phyloP scores from a whole-genome alignment of 2,329 filamentous ascomycete species.

The Pyrenophora graminea region DNA sequence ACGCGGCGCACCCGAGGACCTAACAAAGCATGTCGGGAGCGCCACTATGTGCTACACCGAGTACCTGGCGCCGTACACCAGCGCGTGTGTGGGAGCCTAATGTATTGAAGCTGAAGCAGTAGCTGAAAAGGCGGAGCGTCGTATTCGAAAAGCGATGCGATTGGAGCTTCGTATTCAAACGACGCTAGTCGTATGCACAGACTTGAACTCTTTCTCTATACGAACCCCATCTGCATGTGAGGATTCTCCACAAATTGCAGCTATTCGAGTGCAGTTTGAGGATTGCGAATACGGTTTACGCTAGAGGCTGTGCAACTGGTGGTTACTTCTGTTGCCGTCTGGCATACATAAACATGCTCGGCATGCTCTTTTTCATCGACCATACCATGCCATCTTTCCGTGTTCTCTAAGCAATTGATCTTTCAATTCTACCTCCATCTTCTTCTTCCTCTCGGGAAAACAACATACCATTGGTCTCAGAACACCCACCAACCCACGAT shows the following conservation, averaged over 20 bases:
- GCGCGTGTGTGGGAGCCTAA: neutral
- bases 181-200: conserved; percentile 10
- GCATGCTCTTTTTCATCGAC: neutral
- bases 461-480: neutral
- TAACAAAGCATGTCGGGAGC: neutral
- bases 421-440: neutral
- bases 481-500: conserved; percentile 5
- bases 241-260: neutral
- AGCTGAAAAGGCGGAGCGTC: neutral
- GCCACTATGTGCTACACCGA: neutral
- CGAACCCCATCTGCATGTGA: neutral
- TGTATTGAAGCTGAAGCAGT: conserved; percentile 1
- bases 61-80: neutral
- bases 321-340: neutral
- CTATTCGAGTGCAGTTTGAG: neutral
- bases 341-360: conserved; percentile 1
- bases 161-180: conserved; percentile 4
- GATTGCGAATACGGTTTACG: conserved; percentile 4
- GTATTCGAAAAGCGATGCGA: conserved; percentile 5
- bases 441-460: neutral
- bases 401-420: neutral
- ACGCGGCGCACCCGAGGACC: neutral
- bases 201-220: neutral
- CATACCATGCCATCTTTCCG: neutral
- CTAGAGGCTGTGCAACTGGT: neutral